These are phyloP conservation scores for Geotrichum candidum DNA, from an alignment of 1,139 yeast genomes.

Conservation along the genomic window DNA sequence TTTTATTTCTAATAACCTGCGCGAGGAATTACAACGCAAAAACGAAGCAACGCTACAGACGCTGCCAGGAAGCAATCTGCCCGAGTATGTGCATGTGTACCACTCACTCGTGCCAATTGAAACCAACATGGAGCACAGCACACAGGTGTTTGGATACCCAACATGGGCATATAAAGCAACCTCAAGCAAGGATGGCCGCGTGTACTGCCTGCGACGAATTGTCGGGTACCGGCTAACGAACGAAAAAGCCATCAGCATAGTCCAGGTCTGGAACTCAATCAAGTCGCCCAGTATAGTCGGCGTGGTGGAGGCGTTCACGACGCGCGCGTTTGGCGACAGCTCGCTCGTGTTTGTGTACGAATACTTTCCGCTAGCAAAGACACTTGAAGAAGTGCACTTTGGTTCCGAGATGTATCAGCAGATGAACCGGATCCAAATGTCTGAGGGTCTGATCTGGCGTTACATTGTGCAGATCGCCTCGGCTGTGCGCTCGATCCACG, in stretches of 20 bases:
- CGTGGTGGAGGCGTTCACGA: constrained; percentile 77
- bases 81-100: constrained; percentile 72
- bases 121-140: constrained; percentile 46
- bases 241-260: constrained; percentile 48
- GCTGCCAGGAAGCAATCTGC: constrained; percentile 56
- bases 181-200: constrained; percentile 70
- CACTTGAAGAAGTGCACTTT: constrained; percentile 53
- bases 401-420: constrained; percentile 29
- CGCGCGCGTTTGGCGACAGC: constrained; percentile 76
- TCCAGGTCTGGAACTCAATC: constrained; percentile 46
- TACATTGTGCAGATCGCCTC: constrained; percentile 67
- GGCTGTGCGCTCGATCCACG: constrained; percentile 62
- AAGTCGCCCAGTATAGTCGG: constrained; percentile 55
- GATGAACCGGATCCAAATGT: constrained; percentile 32
- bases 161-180: constrained; percentile 72
- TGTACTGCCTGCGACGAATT: constrained; percentile 70
- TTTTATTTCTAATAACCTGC: constrained; percentile 65
- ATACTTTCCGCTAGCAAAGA: constrained; percentile 58
- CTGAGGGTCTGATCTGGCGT: constrained; percentile 67
- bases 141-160: constrained; percentile 54
- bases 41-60: constrained; percentile 79
- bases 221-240: constrained; percentile 57
- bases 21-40: constrained; percentile 65
- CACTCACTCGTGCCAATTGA: constrained; percentile 87
- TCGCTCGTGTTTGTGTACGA: constrained; percentile 57